phyloP scores from a whole-genome alignment of 2,329 filamentous ascomycete species.

The Paracoccidioides lutzii region DNA sequence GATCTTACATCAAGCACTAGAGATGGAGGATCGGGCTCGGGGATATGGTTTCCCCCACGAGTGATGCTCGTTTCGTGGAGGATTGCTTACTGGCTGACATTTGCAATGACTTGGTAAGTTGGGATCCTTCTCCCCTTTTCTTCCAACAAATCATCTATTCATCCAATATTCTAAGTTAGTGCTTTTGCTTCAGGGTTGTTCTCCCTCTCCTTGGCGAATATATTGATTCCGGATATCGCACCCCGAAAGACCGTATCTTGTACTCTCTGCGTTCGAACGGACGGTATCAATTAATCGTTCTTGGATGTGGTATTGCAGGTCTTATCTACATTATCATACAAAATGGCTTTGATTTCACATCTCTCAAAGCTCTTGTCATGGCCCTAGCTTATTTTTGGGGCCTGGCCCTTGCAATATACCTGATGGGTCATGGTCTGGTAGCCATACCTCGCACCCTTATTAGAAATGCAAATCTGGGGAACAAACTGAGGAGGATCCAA shows the following conservation, averaged over 20 bases:
- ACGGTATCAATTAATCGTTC: constrained; percentile 71
- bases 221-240: constrained; percentile 82
- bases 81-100: constrained; percentile 95
- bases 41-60: constrained; percentile 73
- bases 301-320: constrained; percentile 57
- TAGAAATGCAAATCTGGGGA: constrained; percentile 63
- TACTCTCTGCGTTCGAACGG: constrained; percentile 82
- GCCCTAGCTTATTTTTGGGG: constrained; percentile 92
- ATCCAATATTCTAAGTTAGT: constrained; percentile 5
- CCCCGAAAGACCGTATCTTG: constrained; percentile 63
- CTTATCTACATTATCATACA: constrained; percentile 72
- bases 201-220: constrained; percentile 90
- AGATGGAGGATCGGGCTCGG: constrained; percentile 57
- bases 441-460: constrained; percentile 74
- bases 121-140: not conserved
- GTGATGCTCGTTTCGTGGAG: constrained; percentile 81
- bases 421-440: constrained; percentile 95
- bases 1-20: constrained; percentile 79
- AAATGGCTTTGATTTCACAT: constrained; percentile 58
- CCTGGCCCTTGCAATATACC: constrained; percentile 77
- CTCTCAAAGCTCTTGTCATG: constrained; percentile 77
- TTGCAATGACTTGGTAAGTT: constrained; percentile 75
- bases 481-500: constrained; percentile 62
- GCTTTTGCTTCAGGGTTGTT: constrained; percentile 52
- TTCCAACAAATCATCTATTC: not conserved